Conservation (phyloP, 768 basidiomycete species). For the Rhodotorula graminis region DNA sequence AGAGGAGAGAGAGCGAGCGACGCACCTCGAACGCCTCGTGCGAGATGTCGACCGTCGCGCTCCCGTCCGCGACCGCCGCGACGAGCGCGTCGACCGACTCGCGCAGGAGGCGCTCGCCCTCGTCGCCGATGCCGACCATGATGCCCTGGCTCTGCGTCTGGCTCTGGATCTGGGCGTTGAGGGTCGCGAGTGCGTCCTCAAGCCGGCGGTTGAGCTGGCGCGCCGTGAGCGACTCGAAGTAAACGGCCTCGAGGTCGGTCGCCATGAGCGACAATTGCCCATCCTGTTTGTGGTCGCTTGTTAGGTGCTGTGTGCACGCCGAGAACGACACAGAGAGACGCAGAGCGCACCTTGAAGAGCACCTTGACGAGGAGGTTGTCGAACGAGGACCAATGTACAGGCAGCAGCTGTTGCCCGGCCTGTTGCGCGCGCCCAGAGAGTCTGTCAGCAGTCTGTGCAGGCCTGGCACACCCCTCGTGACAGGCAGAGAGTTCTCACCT, state of each 20-base stretch:
- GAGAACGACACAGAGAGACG: too few relatives aligned
- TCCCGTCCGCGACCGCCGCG: neutral
- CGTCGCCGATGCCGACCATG: conserved; percentile 15
- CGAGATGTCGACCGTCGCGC: neutral
- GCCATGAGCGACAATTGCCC: conserved; percentile 3
- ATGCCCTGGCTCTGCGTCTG: conserved; percentile 2
- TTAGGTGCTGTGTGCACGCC: too few relatives aligned
- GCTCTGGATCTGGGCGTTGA: neutral
- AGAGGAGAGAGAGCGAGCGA: too few relatives aligned
- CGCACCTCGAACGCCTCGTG: conserved; percentile 22
- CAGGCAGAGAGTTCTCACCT: too few relatives aligned
- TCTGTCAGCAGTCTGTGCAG: too few relatives aligned
- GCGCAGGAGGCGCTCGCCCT: neutral
- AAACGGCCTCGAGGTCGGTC: conserved; percentile 10
- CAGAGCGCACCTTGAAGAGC: neutral
- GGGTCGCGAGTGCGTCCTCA: conserved; percentile 6
- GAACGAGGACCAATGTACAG: neutral
- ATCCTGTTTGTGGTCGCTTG: neutral
- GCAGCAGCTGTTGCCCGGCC: neutral
- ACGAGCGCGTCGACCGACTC: conserved; percentile 5
- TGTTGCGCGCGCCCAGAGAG: neutral
- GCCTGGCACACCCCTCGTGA: too few relatives aligned
- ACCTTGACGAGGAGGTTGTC: conserved; percentile 20
- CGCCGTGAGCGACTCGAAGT: conserved; percentile 11
- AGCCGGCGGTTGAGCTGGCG: conserved; percentile 9